Conservation (phyloP, 495 filamentous ascomycete species). For the Bathelium albidoporum region DNA sequence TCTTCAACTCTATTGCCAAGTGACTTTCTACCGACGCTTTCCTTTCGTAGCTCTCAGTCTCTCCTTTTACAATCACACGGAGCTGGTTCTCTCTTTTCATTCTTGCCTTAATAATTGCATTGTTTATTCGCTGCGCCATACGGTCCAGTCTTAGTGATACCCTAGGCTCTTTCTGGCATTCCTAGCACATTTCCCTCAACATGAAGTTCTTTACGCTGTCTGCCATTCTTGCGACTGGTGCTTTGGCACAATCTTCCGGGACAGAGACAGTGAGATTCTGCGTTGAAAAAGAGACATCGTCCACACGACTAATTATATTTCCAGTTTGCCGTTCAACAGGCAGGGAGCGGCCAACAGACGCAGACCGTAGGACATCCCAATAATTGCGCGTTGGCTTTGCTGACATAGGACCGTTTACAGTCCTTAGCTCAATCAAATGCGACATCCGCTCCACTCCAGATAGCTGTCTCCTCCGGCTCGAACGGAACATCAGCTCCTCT, state of each 20-base stretch:
- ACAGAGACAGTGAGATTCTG: neutral
- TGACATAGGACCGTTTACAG: neutral
- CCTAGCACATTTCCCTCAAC: neutral
- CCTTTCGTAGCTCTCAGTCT: slow-evolving; percentile 1
- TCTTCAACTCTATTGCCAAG: neutral
- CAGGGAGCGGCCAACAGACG: neutral
- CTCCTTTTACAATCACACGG: slow-evolving; percentile 3
- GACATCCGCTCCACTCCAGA: neutral
- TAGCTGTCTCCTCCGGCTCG: neutral
- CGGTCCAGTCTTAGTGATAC: neutral
- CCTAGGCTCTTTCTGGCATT: neutral
- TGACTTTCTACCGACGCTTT: neutral
- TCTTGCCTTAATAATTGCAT: neutral
- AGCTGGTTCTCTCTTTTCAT: slow-evolving; percentile 5
- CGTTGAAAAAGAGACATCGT: neutral
- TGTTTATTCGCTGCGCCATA: neutral
- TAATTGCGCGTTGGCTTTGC: neutral
- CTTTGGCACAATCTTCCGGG: neutral
- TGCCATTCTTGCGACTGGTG: neutral
- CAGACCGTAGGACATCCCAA: neutral
- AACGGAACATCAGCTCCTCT: neutral
- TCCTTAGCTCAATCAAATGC: neutral
- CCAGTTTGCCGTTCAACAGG: neutral
- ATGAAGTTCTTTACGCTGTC: neutral
- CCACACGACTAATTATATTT: neutral